These are phyloP conservation scores for Lasiodiplodia gonubiensis DNA, from an alignment of 2,329 filamentous ascomycete genomes.

Conservation along the genomic window DNA sequence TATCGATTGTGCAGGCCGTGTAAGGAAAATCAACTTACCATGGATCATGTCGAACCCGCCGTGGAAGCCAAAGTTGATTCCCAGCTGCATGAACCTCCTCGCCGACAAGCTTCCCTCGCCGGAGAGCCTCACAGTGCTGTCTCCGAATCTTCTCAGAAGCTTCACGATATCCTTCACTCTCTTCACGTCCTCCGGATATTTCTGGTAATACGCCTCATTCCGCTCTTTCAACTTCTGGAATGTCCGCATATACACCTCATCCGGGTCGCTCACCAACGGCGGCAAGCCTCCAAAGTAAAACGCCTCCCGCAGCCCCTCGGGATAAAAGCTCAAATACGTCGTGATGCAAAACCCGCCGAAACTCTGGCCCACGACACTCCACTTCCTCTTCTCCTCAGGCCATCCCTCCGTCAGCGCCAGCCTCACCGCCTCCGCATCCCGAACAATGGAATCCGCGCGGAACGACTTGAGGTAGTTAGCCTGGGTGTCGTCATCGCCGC, in stretches of 20 bases:
- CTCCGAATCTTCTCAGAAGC: slow-evolving; percentile 63
- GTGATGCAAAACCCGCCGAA: slow-evolving; percentile 88
- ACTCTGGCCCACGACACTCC: slow-evolving; percentile 87
- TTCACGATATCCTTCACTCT: slow-evolving; percentile 69
- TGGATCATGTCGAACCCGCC: slow-evolving; percentile 79
- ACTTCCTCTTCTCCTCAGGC: slow-evolving; percentile 72
- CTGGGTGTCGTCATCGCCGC: slow-evolving; percentile 69
- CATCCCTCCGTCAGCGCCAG: slow-evolving; percentile 73
- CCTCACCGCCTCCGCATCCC: slow-evolving; percentile 85
- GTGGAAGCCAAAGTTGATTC: slow-evolving; percentile 78
- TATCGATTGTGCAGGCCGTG: too few species aligned
- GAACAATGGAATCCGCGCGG: slow-evolving; percentile 87
- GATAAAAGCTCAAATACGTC: slow-evolving; percentile 82
- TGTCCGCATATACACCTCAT: slow-evolving; percentile 75
- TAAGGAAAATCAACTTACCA: slow-evolving; percentile 41
- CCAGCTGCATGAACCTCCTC: slow-evolving; percentile 75
- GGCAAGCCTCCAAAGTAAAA: slow-evolving; percentile 87
- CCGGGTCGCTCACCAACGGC: slow-evolving; percentile 68
- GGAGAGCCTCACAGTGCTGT: slow-evolving; percentile 69
- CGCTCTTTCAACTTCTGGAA: slow-evolving; percentile 72
- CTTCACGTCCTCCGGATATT: slow-evolving; percentile 80
- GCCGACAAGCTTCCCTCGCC: slow-evolving; percentile 76
- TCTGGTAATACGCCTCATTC: slow-evolving; percentile 80
- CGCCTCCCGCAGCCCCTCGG: slow-evolving; percentile 76
- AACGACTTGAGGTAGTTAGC: slow-evolving; percentile 83